Conservation (phyloP, 129 eudicot species). For the Ambrosia trifida region DNA sequence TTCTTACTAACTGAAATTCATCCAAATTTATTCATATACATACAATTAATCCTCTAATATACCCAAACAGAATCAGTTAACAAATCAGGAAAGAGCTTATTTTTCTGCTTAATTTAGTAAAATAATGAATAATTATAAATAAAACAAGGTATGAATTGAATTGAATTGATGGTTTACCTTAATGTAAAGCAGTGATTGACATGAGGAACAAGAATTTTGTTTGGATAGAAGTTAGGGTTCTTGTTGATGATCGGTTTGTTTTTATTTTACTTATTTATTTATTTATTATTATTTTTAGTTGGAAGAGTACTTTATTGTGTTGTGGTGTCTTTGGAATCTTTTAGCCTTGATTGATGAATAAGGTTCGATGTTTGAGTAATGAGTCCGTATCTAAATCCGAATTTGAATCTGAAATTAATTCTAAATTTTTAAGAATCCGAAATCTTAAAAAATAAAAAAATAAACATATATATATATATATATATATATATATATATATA, state of each 20-base stretch:
- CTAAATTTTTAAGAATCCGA: too few relatives aligned
- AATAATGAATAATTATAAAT: background rate
- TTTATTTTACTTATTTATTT: background rate
- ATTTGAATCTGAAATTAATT: too few relatives aligned
- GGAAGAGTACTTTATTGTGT: conserved; percentile 31
- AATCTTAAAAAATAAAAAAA: too few relatives aligned
- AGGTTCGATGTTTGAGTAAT: conserved; percentile 3
- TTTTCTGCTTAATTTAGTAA: background rate
- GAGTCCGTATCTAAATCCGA: too few relatives aligned
- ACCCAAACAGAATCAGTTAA: background rate
- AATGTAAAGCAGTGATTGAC: conserved; percentile 11
- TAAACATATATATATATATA: too few relatives aligned
- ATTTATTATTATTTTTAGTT: too few relatives aligned
- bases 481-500: too few relatives aligned
- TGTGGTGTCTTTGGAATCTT: conserved; percentile 41
- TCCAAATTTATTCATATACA: too few relatives aligned
- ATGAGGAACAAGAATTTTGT: conserved; percentile 13
- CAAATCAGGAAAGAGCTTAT: background rate
- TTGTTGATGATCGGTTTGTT: conserved; percentile 26
- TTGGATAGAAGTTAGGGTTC: conserved; percentile 14
- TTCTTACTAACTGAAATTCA: too few relatives aligned
- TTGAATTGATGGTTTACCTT: conserved; percentile 28
- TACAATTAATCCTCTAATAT: background rate
- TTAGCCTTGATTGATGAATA: conserved; percentile 27
- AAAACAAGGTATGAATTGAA: background rate